Evolutionary conservation across 139 green algal genomes (phyloP).

Genomic region (Coccomyxa sp.): DNA sequence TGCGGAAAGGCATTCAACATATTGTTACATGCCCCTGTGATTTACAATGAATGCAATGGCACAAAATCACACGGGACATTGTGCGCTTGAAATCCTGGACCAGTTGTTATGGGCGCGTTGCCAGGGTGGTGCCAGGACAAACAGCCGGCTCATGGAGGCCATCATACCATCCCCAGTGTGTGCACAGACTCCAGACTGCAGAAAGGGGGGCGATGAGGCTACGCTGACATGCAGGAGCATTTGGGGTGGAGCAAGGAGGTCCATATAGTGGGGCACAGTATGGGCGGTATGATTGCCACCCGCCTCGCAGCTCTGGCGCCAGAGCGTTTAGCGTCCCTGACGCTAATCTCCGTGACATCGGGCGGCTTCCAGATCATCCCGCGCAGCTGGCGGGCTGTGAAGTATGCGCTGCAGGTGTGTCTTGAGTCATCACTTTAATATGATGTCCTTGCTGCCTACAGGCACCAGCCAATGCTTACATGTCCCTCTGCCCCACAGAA

Average conservation of each 20-base stretch:
- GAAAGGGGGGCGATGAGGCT: too few relatives aligned
- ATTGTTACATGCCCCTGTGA: background rate
- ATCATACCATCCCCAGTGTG: too few relatives aligned
- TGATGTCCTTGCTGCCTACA: too few relatives aligned
- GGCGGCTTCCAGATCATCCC: constrained; percentile 38
- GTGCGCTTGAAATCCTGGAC: too few relatives aligned
- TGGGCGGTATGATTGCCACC: constrained; percentile 59
- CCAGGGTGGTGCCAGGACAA: too few relatives aligned
- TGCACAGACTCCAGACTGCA: too few relatives aligned
- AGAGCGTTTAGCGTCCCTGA: constrained; percentile 29
- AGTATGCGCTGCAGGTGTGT: constrained; percentile 19
- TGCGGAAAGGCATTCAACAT: background rate
- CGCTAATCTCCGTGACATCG: constrained; percentile 32
- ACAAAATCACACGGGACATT: too few relatives aligned
- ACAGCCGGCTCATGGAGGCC: too few relatives aligned
- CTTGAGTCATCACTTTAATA: background rate
- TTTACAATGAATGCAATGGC: too few relatives aligned
- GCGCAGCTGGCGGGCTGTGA: constrained; percentile 13
- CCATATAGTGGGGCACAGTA: constrained; percentile 60
- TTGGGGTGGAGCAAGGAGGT: constrained; percentile 40
- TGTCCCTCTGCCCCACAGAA: background rate
- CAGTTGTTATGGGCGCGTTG: too few relatives aligned
- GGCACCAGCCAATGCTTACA: background rate
- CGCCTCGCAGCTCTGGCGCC: constrained; percentile 34
- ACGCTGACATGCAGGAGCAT: constrained; percentile 59